Evolutionary conservation across 2,329 filamentous ascomycete genomes (phyloP), one percentile per base, ranked within the genome.

Genomic region (Colletotrichum sp.): DNA sequence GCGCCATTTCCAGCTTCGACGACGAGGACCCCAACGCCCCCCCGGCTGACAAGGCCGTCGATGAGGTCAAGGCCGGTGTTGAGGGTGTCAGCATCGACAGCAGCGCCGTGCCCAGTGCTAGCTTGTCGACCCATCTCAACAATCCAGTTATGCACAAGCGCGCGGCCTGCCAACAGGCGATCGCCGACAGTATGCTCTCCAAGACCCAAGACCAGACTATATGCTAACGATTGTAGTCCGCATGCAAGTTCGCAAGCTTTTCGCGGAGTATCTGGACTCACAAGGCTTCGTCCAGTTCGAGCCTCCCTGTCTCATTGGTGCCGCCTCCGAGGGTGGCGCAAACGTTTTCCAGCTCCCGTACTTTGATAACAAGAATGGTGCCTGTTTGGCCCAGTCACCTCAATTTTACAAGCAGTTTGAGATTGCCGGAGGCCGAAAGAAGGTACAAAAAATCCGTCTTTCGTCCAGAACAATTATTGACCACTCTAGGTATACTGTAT

Each of bases 121-220:
- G 92, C 76, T 92, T 99, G 84, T 92, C 93, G 82, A 98, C 95
- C 2, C 93, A 96, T 79, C 91, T 98, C 67, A 95, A 98, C 89
- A 98, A 99, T 90, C 93, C 95, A 75, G 95, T 95, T 68, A 94
- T 99, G 87, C 96, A 98, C 87, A 94, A 98, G 83, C 93, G 97
- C 72, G 95, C 95, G 1, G 95, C 96, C 77, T 94, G 98, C 77
- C 98, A 97, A 86, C 95, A 98, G 84, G 95, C 96, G 74, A 96
- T 96, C 81, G 87, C 89, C 21, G 68, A 70, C 30, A 63, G 69
- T 57, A 64, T 1, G 59, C 18, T 7, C 6, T 43, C 4, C 7
- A 18, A 1, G 4, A 24, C 21, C 30, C 28, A 43, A 66, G 13
- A 79, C 28, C 14, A 61, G 28, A 30, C 18, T 66, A 14, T 7